Percentiles rank a stretch among this genome's conserved stretches.
These are phyloP conservation scores for Dothidotthia symphoricarpi DNA, from an alignment of 2,329 filamentous ascomycete species.

Conservation along the genomic window DNA sequence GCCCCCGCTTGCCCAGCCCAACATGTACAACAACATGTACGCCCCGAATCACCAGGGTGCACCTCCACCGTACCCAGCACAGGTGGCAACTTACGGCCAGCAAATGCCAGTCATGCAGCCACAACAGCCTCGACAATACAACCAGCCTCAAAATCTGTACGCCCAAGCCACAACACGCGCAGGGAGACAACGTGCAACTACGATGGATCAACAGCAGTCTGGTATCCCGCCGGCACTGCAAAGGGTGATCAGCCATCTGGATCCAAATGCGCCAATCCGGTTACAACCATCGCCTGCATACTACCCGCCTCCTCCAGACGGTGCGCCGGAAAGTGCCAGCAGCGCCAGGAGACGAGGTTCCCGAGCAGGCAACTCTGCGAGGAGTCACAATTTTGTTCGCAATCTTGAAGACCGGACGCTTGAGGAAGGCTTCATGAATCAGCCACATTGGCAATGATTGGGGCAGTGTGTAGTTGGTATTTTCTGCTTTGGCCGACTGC, in stretches of 20 bases:
- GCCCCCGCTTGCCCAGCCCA: slow-evolving; percentile 52
- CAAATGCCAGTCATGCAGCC: slow-evolving; percentile 57
- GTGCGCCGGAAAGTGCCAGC: slow-evolving; percentile 65
- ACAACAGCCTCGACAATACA: slow-evolving; percentile 41
- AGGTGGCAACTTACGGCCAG: slow-evolving; percentile 54
- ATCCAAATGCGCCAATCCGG: slow-evolving; percentile 90
- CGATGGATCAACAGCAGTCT: slow-evolving; percentile 91
- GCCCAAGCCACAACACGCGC: slow-evolving; percentile 73
- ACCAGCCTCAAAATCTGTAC: slow-evolving; percentile 69
- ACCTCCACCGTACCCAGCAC: slow-evolving; percentile 77
- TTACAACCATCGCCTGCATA: slow-evolving; percentile 95
- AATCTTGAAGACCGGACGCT: slow-evolving; percentile 91
- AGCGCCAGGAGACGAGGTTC: slow-evolving; percentile 73
- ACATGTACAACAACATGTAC: slow-evolving; percentile 82
- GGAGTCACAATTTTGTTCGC: slow-evolving; percentile 85
- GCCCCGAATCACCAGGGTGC: slow-evolving; percentile 62
- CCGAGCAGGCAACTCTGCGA: slow-evolving; percentile 59
- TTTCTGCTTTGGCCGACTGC: slow-evolving; percentile 2
- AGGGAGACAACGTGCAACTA: slow-evolving; percentile 84
- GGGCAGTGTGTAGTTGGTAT: slow-evolving; percentile 10
- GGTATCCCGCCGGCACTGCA: slow-evolving; percentile 92
- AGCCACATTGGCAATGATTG: slow-evolving; percentile 65
- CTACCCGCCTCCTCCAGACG: slow-evolving; percentile 88
- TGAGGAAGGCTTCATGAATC: slow-evolving; percentile 83
- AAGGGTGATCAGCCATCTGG: slow-evolving; percentile 90